These are phyloP conservation scores for Papilionanthe hybrid DNA, from an alignment of 116 monocot species.

Conservation along the genomic window DNA sequence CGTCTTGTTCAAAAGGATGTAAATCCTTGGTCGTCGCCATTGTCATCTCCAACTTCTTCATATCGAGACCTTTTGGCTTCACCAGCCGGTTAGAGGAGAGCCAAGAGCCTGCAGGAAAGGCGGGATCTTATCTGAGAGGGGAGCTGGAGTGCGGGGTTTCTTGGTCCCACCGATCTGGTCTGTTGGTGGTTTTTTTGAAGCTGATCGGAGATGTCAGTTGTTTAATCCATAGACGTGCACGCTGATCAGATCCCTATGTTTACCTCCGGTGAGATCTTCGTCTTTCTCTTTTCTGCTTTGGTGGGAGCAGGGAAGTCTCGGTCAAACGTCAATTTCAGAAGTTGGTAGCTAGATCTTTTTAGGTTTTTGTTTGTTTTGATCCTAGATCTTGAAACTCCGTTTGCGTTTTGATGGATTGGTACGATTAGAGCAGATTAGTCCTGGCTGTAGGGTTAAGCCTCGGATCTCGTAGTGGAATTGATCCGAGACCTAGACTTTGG, in stretches of 20 bases:
- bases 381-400: background rate
- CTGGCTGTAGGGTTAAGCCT: background rate
- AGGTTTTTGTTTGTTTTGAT: background rate
- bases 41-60: background rate
- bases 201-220: background rate
- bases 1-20: background rate
- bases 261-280: background rate
- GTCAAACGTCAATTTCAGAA: background rate
- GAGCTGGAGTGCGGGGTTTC: background rate
- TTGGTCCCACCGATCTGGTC: background rate
- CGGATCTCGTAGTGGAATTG: background rate
- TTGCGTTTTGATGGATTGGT: background rate
- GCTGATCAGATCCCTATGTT: background rate
- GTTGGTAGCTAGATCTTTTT: background rate
- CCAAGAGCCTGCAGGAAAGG: background rate
- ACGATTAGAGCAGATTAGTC: background rate
- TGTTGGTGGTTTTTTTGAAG: background rate
- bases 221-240: background rate
- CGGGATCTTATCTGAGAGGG: background rate
- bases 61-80: background rate
- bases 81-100: background rate
- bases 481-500: background rate
- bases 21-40: background rate
- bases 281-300: background rate
- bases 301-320: background rate